Conservation (phyloP, 768 basidiomycete species). For the Mycena belliarum region DNA sequence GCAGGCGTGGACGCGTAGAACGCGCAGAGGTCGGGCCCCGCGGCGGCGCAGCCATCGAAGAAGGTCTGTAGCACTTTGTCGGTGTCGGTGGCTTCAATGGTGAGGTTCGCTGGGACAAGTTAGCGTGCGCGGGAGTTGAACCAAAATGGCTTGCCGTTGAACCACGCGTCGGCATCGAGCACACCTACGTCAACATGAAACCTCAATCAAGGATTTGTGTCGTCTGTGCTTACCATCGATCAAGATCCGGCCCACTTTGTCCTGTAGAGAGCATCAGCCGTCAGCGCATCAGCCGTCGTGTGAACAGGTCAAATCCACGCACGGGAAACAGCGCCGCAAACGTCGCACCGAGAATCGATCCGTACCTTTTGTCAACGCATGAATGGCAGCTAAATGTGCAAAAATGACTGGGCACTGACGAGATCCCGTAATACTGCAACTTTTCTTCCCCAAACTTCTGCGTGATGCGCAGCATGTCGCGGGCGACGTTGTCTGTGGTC, state of each 20-base stretch:
- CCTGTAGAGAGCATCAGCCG: conserved; percentile 19
- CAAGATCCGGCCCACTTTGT: conserved; percentile 34
- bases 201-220: not conserved
- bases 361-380: conserved; percentile 23
- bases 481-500: conserved; percentile 40
- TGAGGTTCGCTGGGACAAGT: conserved; percentile 15
- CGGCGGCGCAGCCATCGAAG: conserved; percentile 26
- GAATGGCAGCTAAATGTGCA: not conserved
- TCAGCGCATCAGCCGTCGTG: too few species aligned
- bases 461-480: conserved; percentile 40
- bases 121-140: not conserved
- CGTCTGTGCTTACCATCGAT: too few species aligned
- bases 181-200: conserved; percentile 5
- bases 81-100: conserved; percentile 25
- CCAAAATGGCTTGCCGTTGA: conserved; percentile 13
- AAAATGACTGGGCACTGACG: conserved; percentile 23
- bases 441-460: conserved; percentile 34
- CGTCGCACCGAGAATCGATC: conserved; percentile 30
- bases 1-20: conserved; percentile 25
- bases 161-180: conserved; percentile 25
- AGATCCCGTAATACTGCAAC: conserved; percentile 33
- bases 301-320: too few species aligned
- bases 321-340: conserved; percentile 40
- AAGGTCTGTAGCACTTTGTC: conserved; percentile 26
- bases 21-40: conserved; percentile 26